Conservation (phyloP, 2,329 filamentous ascomycete genomes). For the Aspergillus pseudoglaucus region DNA sequence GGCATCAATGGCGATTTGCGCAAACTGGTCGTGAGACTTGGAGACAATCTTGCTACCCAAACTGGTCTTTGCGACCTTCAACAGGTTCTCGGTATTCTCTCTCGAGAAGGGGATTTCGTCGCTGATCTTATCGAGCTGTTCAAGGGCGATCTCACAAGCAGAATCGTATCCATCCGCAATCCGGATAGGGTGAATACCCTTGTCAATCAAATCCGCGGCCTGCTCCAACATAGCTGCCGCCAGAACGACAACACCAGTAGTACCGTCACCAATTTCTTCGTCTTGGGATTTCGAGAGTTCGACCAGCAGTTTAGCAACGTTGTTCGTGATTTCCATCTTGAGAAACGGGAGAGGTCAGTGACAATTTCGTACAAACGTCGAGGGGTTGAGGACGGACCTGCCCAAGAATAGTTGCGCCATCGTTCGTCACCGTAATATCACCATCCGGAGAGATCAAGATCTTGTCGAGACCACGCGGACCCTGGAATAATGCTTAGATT, state of each 20-base stretch:
- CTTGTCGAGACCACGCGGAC: slow-evolving; percentile 94
- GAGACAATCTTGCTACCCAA: slow-evolving; percentile 98
- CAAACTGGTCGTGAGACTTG: slow-evolving; percentile 97
- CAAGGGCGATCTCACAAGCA: slow-evolving; percentile 92
- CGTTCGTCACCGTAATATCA: slow-evolving; percentile 98
- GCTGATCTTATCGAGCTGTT: slow-evolving; percentile 85
- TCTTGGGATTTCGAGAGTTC: slow-evolving; percentile 98
- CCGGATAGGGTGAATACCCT: slow-evolving; percentile 97
- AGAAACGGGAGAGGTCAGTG: slow-evolving; percentile 3
- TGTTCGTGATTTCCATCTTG: slow-evolving; percentile 97
- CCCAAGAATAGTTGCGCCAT: slow-evolving; percentile 92
- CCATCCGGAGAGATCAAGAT: slow-evolving; percentile 98
- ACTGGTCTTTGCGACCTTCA: slow-evolving; percentile 92
- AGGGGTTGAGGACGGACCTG: slow-evolving; percentile 42
- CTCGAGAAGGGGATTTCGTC: slow-evolving; percentile 82
- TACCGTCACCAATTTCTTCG: slow-evolving; percentile 97
- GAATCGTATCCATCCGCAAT: slow-evolving; percentile 98
- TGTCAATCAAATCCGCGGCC: slow-evolving; percentile 96
- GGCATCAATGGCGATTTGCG: slow-evolving; percentile 93
- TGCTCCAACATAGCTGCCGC: slow-evolving; percentile 93
- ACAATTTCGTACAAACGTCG: slow-evolving; percentile 1
- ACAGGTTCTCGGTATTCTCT: slow-evolving; percentile 73
- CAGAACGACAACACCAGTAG: slow-evolving; percentile 93
- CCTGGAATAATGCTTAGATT: slow-evolving; percentile 39
- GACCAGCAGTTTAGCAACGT: slow-evolving; percentile 93